Conservation (phyloP, 441 rosid genomes). For the Aquilaria agallochum region DNA sequence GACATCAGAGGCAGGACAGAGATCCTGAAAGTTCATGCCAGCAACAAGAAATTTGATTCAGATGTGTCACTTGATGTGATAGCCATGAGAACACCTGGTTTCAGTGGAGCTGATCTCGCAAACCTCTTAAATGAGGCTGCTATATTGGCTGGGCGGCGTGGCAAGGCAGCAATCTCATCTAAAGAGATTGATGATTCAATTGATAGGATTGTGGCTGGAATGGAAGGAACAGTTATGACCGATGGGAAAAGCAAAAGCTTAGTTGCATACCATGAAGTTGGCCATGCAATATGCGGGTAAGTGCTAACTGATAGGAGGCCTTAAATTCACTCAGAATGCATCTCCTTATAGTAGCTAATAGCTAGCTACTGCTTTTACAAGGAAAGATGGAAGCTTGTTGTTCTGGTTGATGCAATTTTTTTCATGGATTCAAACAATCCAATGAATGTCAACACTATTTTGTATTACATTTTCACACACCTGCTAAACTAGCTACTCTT, state of each 20-base stretch:
- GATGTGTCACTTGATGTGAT: constrained; percentile 91
- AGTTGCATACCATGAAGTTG: constrained; percentile 96
- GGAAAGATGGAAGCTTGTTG: too few relatives aligned
- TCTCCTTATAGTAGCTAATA: background rate
- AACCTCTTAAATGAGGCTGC: constrained; percentile 96
- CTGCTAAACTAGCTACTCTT: background rate
- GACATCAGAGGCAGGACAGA: constrained; percentile 90
- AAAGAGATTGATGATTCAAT: constrained; percentile 96
- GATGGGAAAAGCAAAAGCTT: constrained; percentile 97
- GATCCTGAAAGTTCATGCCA: constrained; percentile 78
- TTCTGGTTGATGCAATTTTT: too few relatives aligned
- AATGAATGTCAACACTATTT: too few relatives aligned
- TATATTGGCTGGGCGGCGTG: constrained; percentile 93
- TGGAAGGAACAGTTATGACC: constrained; percentile 98
- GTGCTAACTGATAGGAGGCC: constrained; percentile 21
- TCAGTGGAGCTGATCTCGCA: constrained; percentile 97
- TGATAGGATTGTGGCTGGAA: constrained; percentile 97
- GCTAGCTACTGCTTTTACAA: too few relatives aligned
- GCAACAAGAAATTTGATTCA: constrained; percentile 83
- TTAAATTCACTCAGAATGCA: background rate
- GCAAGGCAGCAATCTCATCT: constrained; percentile 78
- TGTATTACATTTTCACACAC: background rate
- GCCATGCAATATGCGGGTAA: constrained; percentile 93
- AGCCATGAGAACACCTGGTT: constrained; percentile 97
- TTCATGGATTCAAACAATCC: too few relatives aligned